These are phyloP conservation scores for Phanerochaete sordida DNA, from an alignment of 768 basidiomycete genomes.

Conservation along the genomic window DNA sequence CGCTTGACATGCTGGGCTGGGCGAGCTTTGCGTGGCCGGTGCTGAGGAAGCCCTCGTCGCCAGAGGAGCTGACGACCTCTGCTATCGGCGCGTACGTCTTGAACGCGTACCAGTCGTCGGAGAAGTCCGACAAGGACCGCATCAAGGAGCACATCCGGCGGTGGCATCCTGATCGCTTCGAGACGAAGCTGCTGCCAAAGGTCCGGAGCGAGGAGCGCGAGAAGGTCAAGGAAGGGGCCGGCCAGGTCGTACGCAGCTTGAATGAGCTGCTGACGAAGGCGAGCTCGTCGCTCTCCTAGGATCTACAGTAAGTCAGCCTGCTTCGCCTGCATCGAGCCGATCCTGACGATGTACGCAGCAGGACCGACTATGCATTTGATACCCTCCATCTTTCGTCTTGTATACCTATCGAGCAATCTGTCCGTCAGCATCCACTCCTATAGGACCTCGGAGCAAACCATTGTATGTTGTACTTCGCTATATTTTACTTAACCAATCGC, in stretches of 20 bases:
- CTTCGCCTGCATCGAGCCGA: background rate
- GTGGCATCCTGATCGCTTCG: slow-evolving; percentile 86
- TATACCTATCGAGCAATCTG: slow-evolving; percentile 3
- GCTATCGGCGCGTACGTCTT: slow-evolving; percentile 61
- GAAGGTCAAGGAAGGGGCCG: slow-evolving; percentile 69
- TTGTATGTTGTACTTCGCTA: slow-evolving; percentile 22
- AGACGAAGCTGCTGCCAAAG: slow-evolving; percentile 61
- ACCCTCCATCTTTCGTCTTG: slow-evolving; percentile 1
- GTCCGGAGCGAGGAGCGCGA: slow-evolving; percentile 63
- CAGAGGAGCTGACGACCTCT: slow-evolving; percentile 58
- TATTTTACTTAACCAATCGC: slow-evolving; percentile 27
- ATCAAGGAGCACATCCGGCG: slow-evolving; percentile 70
- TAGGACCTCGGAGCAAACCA: background rate
- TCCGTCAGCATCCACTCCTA: background rate
- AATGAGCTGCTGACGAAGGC: slow-evolving; percentile 57
- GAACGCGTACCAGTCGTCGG: slow-evolving; percentile 52
- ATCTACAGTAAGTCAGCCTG: background rate
- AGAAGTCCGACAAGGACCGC: slow-evolving; percentile 61
- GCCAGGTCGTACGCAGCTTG: slow-evolving; percentile 63
- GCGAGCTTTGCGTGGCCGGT: slow-evolving; percentile 74
- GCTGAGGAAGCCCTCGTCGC: slow-evolving; percentile 48
- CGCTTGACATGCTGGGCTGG: slow-evolving; percentile 49
- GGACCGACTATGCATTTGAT: background rate
- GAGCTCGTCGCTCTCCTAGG: background rate
- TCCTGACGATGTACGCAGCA: background rate